Conservation (phyloP, 2,329 filamentous ascomycete species). For the Paecilomyces niveus region DNA sequence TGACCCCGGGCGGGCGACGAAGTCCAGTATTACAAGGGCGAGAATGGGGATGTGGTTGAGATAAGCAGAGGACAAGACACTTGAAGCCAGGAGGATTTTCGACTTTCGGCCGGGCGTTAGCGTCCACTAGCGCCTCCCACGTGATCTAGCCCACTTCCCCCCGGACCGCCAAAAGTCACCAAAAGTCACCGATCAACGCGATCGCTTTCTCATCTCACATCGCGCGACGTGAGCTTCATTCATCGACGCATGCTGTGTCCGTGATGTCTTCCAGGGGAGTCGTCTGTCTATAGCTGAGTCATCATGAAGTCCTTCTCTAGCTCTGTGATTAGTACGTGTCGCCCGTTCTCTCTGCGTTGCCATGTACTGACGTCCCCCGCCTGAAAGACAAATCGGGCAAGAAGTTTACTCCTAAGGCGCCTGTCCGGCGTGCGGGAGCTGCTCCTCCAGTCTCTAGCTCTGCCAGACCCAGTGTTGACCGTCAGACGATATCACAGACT, state of each 20-base stretch:
- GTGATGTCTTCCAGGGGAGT: background rate
- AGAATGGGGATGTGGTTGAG: slow-evolving; percentile 17
- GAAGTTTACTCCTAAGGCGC: slow-evolving; percentile 69
- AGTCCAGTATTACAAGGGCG: slow-evolving; percentile 5
- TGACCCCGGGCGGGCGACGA: slow-evolving; percentile 7
- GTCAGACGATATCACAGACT: slow-evolving; percentile 15
- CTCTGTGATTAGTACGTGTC: slow-evolving; percentile 45
- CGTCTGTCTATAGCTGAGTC: slow-evolving; percentile 6
- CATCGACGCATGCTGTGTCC: slow-evolving; percentile 4
- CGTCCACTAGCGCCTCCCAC: slow-evolving; percentile 27
- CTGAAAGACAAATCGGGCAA: slow-evolving; percentile 58
- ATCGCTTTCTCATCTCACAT: slow-evolving; percentile 1
- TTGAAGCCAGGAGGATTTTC: slow-evolving; percentile 36
- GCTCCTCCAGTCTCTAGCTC: slow-evolving; percentile 27
- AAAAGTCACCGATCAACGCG: background rate
- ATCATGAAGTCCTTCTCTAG: slow-evolving; percentile 46
- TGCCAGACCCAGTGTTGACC: slow-evolving; percentile 34
- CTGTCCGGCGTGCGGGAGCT: slow-evolving; percentile 48
- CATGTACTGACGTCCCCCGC: slow-evolving; percentile 6
- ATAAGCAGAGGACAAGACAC: slow-evolving; percentile 18
- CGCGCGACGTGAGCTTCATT: background rate
- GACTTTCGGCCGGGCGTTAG: slow-evolving; percentile 23
- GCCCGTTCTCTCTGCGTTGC: background rate
- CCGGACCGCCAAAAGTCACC: slow-evolving; percentile 7
- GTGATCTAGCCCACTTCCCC: slow-evolving; percentile 29